Percentiles rank a stretch among this genome's conserved stretches.
These are phyloP conservation scores for Aspergillus hancockii DNA, from an alignment of 495 filamentous ascomycete species.

Conservation along the genomic window DNA sequence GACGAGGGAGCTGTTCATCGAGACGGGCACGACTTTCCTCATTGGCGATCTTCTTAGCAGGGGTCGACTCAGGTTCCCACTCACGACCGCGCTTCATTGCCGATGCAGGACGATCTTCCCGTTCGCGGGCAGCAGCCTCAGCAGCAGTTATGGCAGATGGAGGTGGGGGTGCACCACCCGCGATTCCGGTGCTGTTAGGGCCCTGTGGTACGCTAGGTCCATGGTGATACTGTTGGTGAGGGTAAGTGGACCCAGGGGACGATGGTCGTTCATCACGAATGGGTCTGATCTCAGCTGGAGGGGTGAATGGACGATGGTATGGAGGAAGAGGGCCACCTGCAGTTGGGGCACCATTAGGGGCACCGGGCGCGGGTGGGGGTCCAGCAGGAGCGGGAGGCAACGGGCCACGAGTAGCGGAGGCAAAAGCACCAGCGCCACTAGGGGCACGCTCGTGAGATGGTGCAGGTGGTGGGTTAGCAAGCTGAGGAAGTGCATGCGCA, in stretches of 20 bases:
- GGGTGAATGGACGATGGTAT: conserved; percentile 67
- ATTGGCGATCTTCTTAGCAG: conserved; percentile 78
- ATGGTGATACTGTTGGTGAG: conserved; percentile 75
- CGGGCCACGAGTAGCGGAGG: conserved; percentile 33
- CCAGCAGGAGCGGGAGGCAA: conserved; percentile 46
- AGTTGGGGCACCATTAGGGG: conserved; percentile 49
- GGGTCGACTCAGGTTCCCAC: conserved; percentile 75
- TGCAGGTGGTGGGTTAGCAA: conserved; percentile 53
- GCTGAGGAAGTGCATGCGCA: conserved; percentile 60
- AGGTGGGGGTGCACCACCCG: conserved; percentile 73
- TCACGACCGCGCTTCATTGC: conserved; percentile 84
- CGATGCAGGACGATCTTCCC: conserved; percentile 77
- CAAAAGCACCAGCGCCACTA: conserved; percentile 55
- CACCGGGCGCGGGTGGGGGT: conserved; percentile 52
- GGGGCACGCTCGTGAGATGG: conserved; percentile 52
- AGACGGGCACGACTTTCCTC: conserved; percentile 85
- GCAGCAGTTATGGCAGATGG: conserved; percentile 71
- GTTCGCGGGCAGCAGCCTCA: conserved; percentile 76
- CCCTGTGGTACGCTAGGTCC: conserved; percentile 65
- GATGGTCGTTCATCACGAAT: conserved; percentile 82
- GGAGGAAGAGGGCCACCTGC: conserved; percentile 49
- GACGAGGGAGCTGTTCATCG: conserved; percentile 78
- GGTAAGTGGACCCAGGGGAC: conserved; percentile 79
- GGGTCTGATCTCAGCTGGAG: conserved; percentile 80
- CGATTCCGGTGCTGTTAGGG: conserved; percentile 72